A percentile compares a stretch with the other conserved stretches of the same genome.
Conservation (phyloP, 2,329 filamentous ascomycete genomes). For the Colletotrichum eleusines region DNA sequence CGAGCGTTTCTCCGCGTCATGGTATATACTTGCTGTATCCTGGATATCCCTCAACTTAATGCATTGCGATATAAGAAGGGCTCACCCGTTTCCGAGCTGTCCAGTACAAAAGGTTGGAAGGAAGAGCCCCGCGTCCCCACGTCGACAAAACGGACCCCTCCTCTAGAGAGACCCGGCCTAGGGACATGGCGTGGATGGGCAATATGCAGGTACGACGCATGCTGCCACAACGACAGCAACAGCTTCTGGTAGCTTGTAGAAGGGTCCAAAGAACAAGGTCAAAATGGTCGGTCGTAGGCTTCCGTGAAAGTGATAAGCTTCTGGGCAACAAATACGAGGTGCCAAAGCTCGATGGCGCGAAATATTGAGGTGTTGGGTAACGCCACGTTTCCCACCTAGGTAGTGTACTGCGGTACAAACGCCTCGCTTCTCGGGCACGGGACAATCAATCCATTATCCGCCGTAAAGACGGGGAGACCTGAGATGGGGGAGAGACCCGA, state of each 20-base stretch:
- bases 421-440: background rate
- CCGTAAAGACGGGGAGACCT: background rate
- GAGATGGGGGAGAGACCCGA: background rate
- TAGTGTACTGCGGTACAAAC: background rate
- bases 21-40: background rate
- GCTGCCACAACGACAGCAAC: conserved; percentile 4
- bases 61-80: conserved; percentile 14
- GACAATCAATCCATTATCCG: conserved; percentile 2
- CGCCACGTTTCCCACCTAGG: conserved; percentile 5
- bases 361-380: background rate
- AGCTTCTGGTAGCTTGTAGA: background rate
- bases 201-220: conserved; percentile 24
- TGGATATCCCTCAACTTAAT: conserved; percentile 12
- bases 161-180: conserved; percentile 5
- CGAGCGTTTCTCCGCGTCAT: background rate
- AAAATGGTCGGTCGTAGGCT: too few relatives aligned
- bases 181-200: conserved; percentile 1
- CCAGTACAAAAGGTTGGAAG: conserved; percentile 6
- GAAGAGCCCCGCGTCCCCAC: conserved; percentile 18
- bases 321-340: conserved; percentile 9
- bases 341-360: background rate
- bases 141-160: background rate
- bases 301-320: too few relatives aligned
- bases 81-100: background rate
- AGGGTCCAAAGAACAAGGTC: background rate